Evolutionary conservation across 2,329 filamentous ascomycete genomes (phyloP), one percentile per base, ranked within the genome.

Genomic region (Trichoderma breve): DNA sequence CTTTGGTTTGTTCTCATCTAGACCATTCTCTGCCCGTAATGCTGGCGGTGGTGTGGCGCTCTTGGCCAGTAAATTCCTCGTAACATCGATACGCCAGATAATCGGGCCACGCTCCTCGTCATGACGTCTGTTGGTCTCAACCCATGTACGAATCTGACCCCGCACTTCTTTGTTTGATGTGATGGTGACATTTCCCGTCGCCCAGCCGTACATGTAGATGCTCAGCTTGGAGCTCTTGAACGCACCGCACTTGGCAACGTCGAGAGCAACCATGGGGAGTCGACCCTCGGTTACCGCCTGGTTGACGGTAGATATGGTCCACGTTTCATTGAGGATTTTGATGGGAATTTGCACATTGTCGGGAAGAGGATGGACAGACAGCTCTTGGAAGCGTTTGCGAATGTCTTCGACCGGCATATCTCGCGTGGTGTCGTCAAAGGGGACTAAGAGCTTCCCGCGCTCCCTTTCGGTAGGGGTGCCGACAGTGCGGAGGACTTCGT

Each of bases 91-190:
- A 47, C 76, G 76, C 77, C 77, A 81, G n/a, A 82, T 78, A 18
- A 63, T 55, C 28, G 81, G 81, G 26, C 81, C 80, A 14, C 63
- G 34, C 60, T 82, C 81, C 6, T 77, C 74, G 3, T 79, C 78
- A 2, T 63, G 36, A 6, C 66, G 75, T 6, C 81, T 74, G 51
- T 80, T 73, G 9, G 75, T 73, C 69, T 82, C 80, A 6, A 82
- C 74, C 77, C 80, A 81, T 8, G 79, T 81, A 28, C 76, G 74
- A 6, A 82, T 76, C 69, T 82, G 80, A 11, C 78, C 79, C n/a
- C 77, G 73, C 11, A 82, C 78, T 74, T 84, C 82, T 74, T 82
- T 82, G 68, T 83, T 84, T 6, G 81, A 83, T 7, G 82, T 84
- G 2, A 84, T 60, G 1, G 82, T 83, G 24, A 77, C 77, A 3